Evolutionary conservation across 2,329 filamentous ascomycete species (phyloP), one percentile per base, ranked within the genome.

Genomic region (Annulohypoxylon truncatum): DNA sequence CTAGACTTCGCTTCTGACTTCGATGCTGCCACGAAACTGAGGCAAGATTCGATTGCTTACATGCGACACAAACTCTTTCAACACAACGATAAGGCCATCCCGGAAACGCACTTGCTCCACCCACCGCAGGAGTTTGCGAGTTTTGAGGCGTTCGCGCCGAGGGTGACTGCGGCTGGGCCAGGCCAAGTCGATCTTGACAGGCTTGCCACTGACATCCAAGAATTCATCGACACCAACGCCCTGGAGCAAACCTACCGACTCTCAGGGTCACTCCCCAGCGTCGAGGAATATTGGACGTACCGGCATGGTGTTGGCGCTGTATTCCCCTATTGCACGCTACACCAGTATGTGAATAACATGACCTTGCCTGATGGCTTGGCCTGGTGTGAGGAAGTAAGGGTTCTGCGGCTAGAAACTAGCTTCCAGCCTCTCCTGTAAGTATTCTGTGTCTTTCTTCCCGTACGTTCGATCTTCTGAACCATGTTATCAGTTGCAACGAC

Each of bases 211-310:
- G 68, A 69, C 29, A 26, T 71, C 3, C 48, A 67, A 38, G 64
- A 71, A 26, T 72, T 72, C 52, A 67, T 72, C 53, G 60, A 69
- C n/a, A 58, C 60, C 12, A 67, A 63, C 51, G 64, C 59, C 2
- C 20, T 64, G 2, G 70, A 72, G 28, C 70, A 72, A 26, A 58
- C 57, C n/a, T 61, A 61, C 20, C 57, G 69, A 15, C 68, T 72
- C 35, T 58, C 64, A 0, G 68, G 68, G 1, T 59, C 46, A 7
- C 20, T 70, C 10, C 66, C 68, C 3, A 68, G 42, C 1, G 52
- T 60, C 5, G 55, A 69, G 5, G 68, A 72, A 38, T 71, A 72
- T 56, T 71, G 70, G 68, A 48, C 54, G 2, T 70, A 68, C 47
- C 68, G 68, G 24, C 67, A 72, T 42, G 66, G 66, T 9, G 67